These are phyloP conservation scores for Vigna reflexopilosa DNA, from an alignment of 306 rosid species.

Conservation along the genomic window DNA sequence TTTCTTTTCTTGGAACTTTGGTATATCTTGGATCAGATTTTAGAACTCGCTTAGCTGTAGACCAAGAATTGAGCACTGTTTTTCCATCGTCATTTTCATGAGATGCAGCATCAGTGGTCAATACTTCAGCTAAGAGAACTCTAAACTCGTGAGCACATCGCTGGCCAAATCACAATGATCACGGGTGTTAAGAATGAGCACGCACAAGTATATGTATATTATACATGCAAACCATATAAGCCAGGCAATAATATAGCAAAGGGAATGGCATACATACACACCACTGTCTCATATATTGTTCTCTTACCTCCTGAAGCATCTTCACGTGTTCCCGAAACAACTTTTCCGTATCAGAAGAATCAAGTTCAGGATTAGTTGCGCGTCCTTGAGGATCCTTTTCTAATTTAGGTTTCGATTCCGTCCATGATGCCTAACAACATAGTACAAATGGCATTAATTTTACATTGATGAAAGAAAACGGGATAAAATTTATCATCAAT, in stretches of 20 bases:
- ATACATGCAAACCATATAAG: too few species aligned
- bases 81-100: constrained; percentile 76
- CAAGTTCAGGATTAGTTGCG: constrained; percentile 78
- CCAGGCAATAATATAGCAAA: too few species aligned
- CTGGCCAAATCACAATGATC: constrained; percentile 53
- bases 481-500: constrained; percentile 22
- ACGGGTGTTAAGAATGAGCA: constrained; percentile 25
- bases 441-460: constrained; percentile 17
- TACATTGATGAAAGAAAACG: constrained; percentile 10
- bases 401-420: constrained; percentile 77
- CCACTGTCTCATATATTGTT: background rate
- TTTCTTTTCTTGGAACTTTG: constrained; percentile 81
- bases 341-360: constrained; percentile 80
- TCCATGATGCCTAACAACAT: constrained; percentile 85
- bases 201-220: too few species aligned
- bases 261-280: too few species aligned
- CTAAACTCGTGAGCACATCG: constrained; percentile 83
- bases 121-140: constrained; percentile 70
- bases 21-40: constrained; percentile 79
- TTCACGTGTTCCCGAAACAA: constrained; percentile 87
- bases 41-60: constrained; percentile 76
- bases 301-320: constrained; percentile 90
- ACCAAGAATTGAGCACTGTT: constrained; percentile 87
- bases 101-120: constrained; percentile 70
- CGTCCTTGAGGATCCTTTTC: constrained; percentile 95